phyloP scores from a whole-genome alignment of 768 basidiomycete species.

The Pleurotus djamor region DNA sequence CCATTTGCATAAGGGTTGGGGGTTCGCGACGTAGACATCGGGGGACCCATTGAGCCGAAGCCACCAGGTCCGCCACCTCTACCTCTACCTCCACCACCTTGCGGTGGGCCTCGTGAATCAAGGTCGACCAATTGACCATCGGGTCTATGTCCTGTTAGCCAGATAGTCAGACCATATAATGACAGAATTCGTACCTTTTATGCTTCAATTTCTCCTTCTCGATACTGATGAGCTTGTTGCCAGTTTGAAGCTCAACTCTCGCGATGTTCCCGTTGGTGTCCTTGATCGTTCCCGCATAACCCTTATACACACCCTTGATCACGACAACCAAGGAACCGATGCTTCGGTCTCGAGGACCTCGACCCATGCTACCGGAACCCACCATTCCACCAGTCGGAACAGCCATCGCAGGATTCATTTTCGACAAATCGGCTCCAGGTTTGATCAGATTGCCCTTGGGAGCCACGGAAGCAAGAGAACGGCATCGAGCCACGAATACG shows the following conservation, averaged over 20 bases:
- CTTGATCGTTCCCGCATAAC: conserved; percentile 89
- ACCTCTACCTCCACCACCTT: conserved; percentile 32
- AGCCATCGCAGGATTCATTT: conserved; percentile 85
- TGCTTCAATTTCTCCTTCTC: conserved; percentile 77
- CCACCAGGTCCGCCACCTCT: conserved; percentile 1
- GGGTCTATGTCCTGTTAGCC: background rate
- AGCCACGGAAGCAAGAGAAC: conserved; percentile 79
- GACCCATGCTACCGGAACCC: conserved; percentile 72
- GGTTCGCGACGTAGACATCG: conserved; percentile 37
- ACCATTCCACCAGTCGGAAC: conserved; percentile 73
- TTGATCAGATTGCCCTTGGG: conserved; percentile 79
- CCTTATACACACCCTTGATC: conserved; percentile 87
- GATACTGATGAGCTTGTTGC: conserved; percentile 85
- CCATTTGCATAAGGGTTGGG: conserved; percentile 63
- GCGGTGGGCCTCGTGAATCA: conserved; percentile 45
- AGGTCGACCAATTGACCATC: conserved; percentile 7
- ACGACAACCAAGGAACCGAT: conserved; percentile 80
- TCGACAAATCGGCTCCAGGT: conserved; percentile 73
- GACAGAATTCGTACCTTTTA: conserved; percentile 56
- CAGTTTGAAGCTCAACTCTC: conserved; percentile 88
- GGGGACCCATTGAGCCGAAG: conserved; percentile 8
- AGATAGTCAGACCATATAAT: background rate
- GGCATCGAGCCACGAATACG: conserved; percentile 89
- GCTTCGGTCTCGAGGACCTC: conserved; percentile 79
- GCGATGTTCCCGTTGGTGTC: conserved; percentile 88